Percentiles rank a stretch among this genome's conserved stretches.
phyloP scores from a whole-genome alignment of 2,329 filamentous ascomycete species.

The Simplicillium sp. region DNA sequence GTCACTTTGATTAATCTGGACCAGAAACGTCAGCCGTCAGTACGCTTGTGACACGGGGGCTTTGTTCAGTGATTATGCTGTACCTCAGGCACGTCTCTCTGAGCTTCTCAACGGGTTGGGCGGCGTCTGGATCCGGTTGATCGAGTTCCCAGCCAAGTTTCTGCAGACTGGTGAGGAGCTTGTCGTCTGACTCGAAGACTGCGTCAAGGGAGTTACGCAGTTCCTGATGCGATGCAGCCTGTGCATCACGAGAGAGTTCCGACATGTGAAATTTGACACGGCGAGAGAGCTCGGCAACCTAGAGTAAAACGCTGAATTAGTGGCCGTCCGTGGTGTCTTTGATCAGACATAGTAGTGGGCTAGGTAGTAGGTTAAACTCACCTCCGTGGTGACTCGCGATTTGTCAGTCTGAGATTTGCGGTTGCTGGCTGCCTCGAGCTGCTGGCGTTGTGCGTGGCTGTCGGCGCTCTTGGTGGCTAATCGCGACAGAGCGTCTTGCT shows the following conservation, averaged over 20 bases:
- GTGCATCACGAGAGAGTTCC: slow-evolving; percentile 40
- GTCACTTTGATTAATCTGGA: slow-evolving; percentile 46
- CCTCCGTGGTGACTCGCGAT: slow-evolving; percentile 30
- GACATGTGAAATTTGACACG: slow-evolving; percentile 33
- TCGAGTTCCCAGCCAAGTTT: slow-evolving; percentile 55
- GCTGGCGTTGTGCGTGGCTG: slow-evolving; percentile 15
- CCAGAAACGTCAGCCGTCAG: background rate
- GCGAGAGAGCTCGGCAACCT: slow-evolving; percentile 40
- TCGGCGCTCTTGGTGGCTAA: slow-evolving; percentile 32
- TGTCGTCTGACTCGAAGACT: slow-evolving; percentile 53
- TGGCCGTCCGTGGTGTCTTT: background rate
- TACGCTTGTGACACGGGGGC: too few species aligned
- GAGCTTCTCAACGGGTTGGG: slow-evolving; percentile 43
- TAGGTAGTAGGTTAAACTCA: slow-evolving; percentile 14
- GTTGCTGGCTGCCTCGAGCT: slow-evolving; percentile 17
- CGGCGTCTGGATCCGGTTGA: slow-evolving; percentile 39
- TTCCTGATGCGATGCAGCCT: slow-evolving; percentile 28
- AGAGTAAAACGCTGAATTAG: background rate
- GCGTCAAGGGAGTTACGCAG: slow-evolving; percentile 39
- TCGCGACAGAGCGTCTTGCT: slow-evolving; percentile 50
- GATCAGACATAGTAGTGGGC: too few species aligned
- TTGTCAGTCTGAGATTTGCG: slow-evolving; percentile 25
- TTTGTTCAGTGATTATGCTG: slow-evolving; percentile 2
- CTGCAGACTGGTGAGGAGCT: slow-evolving; percentile 53
- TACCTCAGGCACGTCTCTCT: slow-evolving; percentile 48